Percentiles rank a stretch among this genome's conserved stretches.
Evolutionary conservation across 306 rosid genomes (phyloP).

Genomic region (Ammopiptanthus mongolicus): DNA sequence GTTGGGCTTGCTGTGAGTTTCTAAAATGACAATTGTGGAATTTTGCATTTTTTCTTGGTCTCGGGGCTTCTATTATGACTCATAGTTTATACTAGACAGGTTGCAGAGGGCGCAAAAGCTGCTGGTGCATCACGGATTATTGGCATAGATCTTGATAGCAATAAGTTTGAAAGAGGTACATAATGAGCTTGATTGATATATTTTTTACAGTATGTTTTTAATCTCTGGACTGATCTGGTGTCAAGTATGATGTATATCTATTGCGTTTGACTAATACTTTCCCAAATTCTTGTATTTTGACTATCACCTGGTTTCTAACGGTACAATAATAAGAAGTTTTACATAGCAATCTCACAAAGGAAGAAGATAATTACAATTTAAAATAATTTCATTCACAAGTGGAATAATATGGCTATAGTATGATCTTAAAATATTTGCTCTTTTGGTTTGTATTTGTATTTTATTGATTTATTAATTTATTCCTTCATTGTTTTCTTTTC

Average conservation of each 20-base stretch:
- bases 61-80: not conserved
- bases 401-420: not conserved
- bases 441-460: not conserved
- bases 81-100: conserved; percentile 41
- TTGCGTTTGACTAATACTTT: not conserved
- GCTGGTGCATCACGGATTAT: conserved; percentile 91
- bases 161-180: conserved; percentile 75
- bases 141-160: conserved; percentile 81
- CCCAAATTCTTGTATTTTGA: not conserved
- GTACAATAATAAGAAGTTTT: not conserved
- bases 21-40: not conserved
- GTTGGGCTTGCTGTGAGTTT: conserved; percentile 93
- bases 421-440: not conserved
- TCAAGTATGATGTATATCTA: not conserved
- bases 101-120: conserved; percentile 94
- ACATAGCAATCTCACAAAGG: not conserved
- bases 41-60: conserved; percentile 17
- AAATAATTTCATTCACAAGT: not conserved
- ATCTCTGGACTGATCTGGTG: not conserved
- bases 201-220: not conserved
- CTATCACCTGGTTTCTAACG: not conserved
- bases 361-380: not conserved
- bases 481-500: not conserved
- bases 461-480: not conserved
- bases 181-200: conserved; percentile 9